These are phyloP conservation scores for Afroboletus lepidellus DNA, from an alignment of 1,284 basidiomycete genomes.

Conservation along the genomic window DNA sequence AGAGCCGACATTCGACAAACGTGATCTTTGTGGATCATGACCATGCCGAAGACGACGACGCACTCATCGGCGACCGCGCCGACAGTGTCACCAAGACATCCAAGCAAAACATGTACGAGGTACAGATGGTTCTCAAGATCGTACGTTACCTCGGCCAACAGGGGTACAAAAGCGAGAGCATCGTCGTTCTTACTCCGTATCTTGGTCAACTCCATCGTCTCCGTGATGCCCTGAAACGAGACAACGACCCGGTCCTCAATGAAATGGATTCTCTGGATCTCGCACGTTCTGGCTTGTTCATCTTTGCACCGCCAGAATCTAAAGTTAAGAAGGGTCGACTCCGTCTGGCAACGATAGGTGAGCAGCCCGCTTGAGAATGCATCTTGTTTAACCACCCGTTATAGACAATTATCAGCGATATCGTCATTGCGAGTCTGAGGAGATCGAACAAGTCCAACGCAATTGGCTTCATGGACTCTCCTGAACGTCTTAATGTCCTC, in stretches of 20 bases:
- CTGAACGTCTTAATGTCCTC: constrained; percentile 63
- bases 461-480: constrained; percentile 67
- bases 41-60: constrained; percentile 49
- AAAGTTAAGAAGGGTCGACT: constrained; percentile 30
- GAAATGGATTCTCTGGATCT: constrained; percentile 51
- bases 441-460: constrained; percentile 51
- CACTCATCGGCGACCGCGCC: constrained; percentile 38
- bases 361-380: not conserved
- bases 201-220: constrained; percentile 58
- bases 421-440: constrained; percentile 59
- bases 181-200: constrained; percentile 66
- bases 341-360: constrained; percentile 60
- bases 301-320: fast-evolving
- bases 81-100: constrained; percentile 49
- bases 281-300: not conserved
- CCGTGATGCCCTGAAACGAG: constrained; percentile 41
- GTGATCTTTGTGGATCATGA: constrained; percentile 58
- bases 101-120: constrained; percentile 58
- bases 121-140: constrained; percentile 61
- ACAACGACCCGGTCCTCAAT: constrained; percentile 57
- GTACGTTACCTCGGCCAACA: constrained; percentile 62
- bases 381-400: not conserved
- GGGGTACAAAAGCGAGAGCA: constrained; percentile 55
- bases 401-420: constrained; percentile 62
- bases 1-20: constrained; percentile 51